These are phyloP conservation scores for Blastocystis sp. DNA, from an alignment of 352 stramenopile genomes.

Conservation along the genomic window DNA sequence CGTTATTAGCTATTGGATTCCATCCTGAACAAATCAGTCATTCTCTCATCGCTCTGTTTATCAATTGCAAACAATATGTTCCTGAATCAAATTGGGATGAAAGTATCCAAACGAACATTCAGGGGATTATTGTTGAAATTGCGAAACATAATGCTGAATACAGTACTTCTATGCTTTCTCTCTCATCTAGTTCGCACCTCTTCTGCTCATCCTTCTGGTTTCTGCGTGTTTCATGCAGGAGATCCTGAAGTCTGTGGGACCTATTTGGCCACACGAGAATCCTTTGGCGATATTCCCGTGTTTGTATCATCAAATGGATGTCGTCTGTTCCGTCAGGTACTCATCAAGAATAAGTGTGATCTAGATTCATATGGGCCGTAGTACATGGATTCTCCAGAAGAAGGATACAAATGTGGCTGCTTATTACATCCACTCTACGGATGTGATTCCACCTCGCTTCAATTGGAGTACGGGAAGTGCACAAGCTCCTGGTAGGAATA, in stretches of 20 bases:
- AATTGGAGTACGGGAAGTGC: background rate
- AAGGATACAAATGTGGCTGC: background rate
- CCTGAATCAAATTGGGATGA: background rate
- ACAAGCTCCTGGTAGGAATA: background rate
- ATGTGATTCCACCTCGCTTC: conserved; percentile 17
- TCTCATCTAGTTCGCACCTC: background rate
- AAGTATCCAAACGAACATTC: background rate
- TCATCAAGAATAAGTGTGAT: background rate
- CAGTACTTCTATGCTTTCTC: background rate
- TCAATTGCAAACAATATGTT: background rate
- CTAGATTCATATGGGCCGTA: background rate
- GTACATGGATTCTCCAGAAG: background rate
- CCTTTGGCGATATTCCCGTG: background rate
- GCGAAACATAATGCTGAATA: background rate
- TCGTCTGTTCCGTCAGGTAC: background rate
- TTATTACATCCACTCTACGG: background rate
- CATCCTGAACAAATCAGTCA: conserved; percentile 2
- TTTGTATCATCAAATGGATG: background rate
- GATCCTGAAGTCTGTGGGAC: background rate
- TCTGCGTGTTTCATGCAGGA: background rate
- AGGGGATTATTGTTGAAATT: background rate
- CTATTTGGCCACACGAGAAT: background rate
- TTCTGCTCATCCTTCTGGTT: background rate
- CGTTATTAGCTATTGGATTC: background rate
- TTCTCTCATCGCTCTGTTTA: conserved; percentile 1